Percentiles rank a stretch among this genome's conserved stretches.
These are phyloP conservation scores for Panicum virgatum DNA, from an alignment of 202 grass and related monocot species.

Conservation along the genomic window DNA sequence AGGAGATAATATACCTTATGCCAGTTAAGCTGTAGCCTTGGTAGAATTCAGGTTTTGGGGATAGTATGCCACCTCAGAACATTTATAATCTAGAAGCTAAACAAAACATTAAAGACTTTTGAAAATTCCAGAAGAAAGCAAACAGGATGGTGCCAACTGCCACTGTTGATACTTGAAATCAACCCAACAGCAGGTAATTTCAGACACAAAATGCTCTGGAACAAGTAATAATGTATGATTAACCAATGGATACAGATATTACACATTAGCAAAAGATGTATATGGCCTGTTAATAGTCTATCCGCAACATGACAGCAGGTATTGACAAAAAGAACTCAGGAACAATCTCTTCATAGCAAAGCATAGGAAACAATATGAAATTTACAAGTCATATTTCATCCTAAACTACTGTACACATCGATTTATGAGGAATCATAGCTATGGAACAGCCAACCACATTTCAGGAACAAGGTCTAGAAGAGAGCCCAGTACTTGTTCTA, in stretches of 20 bases:
- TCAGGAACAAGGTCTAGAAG: slow-evolving; percentile 60
- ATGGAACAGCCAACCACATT: slow-evolving; percentile 15
- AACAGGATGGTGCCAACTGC: neutral
- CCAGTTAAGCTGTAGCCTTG: neutral
- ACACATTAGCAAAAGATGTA: neutral
- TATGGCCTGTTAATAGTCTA: neutral
- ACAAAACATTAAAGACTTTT: neutral
- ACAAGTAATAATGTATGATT: neutral
- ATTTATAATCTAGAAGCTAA: neutral
- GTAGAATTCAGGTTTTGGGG: neutral
- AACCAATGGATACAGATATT: neutral
- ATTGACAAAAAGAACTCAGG: neutral
- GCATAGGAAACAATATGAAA: slow-evolving; percentile 8
- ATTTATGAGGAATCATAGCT: neutral
- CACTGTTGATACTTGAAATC: neutral
- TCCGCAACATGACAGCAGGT: slow-evolving; percentile 17
- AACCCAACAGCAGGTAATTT: slow-evolving; percentile 5
- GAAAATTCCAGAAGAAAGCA: neutral
- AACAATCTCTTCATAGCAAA: slow-evolving; percentile 15
- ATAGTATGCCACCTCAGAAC: neutral
- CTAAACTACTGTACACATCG: slow-evolving; percentile 8
- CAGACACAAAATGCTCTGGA: neutral
- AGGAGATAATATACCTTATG: neutral
- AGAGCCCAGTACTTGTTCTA: slow-evolving; percentile 68
- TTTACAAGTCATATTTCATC: slow-evolving; percentile 21